Conservation (phyloP, 2,329 filamentous ascomycete species). For the Fusarium palustre region DNA sequence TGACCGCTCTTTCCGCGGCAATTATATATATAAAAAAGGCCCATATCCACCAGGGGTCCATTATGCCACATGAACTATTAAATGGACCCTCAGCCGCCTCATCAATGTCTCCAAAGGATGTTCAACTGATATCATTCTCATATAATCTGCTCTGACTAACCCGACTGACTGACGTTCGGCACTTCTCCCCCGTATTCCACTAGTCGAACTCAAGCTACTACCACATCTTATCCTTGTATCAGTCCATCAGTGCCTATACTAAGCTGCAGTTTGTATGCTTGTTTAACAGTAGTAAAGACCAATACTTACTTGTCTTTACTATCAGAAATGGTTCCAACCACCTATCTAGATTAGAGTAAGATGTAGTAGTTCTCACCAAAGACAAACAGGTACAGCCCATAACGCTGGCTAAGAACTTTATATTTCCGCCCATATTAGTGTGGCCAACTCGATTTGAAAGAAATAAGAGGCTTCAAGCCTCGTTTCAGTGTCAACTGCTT, state of each 20-base stretch:
- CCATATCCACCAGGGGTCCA: constrained; percentile 4
- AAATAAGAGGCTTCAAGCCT: neutral
- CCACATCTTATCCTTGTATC: neutral
- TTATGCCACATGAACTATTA: constrained; percentile 25
- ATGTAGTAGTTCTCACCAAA: neutral
- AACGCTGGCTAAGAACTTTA: neutral
- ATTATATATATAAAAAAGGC: neutral
- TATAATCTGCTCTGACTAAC: neutral
- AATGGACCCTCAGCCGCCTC: neutral
- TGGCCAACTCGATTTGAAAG: neutral
- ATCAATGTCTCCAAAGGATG: neutral
- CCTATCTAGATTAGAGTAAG: neutral
- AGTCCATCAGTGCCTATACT: neutral
- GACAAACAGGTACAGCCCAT: neutral
- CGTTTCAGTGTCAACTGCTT: no score
- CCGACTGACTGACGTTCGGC: neutral
- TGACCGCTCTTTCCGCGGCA: constrained; percentile 15
- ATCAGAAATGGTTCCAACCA: neutral
- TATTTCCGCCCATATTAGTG: neutral
- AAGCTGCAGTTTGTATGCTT: neutral
- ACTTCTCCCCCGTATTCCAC: constrained; percentile 11
- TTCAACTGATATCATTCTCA: neutral
- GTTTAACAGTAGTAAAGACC: neutral
- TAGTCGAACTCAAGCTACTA: constrained; percentile 6
- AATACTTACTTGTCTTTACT: no score